Percentiles rank a stretch among this genome's conserved stretches.
phyloP scores from a whole-genome alignment of 768 basidiomycete species.

The Sarcodon sp. region DNA sequence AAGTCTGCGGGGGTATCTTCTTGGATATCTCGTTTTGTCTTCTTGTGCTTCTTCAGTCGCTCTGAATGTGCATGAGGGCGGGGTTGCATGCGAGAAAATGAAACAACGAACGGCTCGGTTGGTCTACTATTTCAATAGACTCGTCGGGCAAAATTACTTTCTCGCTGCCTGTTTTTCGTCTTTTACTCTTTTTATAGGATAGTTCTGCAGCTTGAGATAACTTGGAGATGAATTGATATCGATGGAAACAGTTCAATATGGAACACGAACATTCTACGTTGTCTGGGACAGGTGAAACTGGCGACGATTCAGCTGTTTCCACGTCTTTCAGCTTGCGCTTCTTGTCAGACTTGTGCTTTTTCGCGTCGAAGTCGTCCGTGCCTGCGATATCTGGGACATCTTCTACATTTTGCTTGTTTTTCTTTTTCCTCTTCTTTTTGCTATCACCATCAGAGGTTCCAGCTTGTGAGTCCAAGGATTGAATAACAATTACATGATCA shows the following conservation, averaged over 20 bases:
- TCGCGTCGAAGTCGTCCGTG: constrained; percentile 15
- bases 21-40: constrained; percentile 1
- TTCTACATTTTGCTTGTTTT: constrained; percentile 11
- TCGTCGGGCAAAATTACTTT: no score
- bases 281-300: no score
- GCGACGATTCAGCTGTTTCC: no score
- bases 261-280: no score
- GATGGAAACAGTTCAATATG: neutral
- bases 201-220: constrained; percentile 2
- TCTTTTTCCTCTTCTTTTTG: constrained; percentile 8
- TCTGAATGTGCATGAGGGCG: constrained; percentile 2
- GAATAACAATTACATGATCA: no score
- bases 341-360: constrained; percentile 25
- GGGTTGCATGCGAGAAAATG: no score
- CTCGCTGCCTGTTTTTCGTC: constrained; percentile 7
- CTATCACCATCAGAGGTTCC: constrained; percentile 1
- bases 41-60: constrained; percentile 19
- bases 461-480: neutral
- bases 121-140: no score
- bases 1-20: neutral
- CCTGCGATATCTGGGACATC: constrained; percentile 1
- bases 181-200: constrained; percentile 8
- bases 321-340: constrained; percentile 14
- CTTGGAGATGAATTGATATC: constrained; percentile 2
- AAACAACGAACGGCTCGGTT: no score